phyloP scores from a whole-genome alignment of 768 basidiomycete species.

The Rhizopogon vulgaris region DNA sequence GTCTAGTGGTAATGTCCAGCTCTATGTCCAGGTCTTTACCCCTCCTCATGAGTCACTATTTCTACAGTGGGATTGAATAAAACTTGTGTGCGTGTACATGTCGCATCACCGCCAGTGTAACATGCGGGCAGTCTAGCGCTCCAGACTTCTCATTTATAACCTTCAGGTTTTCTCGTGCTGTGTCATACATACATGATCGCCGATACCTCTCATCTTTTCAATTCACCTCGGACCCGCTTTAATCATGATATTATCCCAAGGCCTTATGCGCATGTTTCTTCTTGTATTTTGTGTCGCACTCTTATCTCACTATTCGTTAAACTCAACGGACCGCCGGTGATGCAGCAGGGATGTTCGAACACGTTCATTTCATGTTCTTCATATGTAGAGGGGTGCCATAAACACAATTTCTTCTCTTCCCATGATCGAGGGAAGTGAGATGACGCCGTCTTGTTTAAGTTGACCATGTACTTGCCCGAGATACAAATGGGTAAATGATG shows the following conservation, averaged over 20 bases:
- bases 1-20: constrained; percentile 38
- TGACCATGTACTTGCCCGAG: not conserved
- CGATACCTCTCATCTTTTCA: constrained; percentile 16
- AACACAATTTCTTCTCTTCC: constrained; percentile 12
- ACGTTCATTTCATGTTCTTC: constrained; percentile 26
- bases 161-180: constrained; percentile 31
- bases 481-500: constrained; percentile 7
- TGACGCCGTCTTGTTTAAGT: constrained; percentile 11
- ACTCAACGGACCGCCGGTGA: constrained; percentile 15
- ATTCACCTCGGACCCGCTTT: constrained; percentile 27
- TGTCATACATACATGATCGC: constrained; percentile 25
- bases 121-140: constrained; percentile 14
- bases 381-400: constrained; percentile 14
- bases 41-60: constrained; percentile 25
- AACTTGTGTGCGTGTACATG: constrained; percentile 12
- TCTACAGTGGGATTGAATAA: constrained; percentile 38
- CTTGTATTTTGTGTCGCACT: constrained; percentile 20
- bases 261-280: constrained; percentile 16
- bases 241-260: constrained; percentile 16
- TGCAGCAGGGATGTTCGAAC: constrained; percentile 23
- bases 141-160: constrained; percentile 14
- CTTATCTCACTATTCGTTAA: constrained; percentile 17
- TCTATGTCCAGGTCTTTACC: constrained; percentile 10
- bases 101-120: constrained; percentile 16
- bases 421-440: constrained; percentile 19